phyloP scores from a whole-genome alignment of 2,329 filamentous ascomycete genomes.

The Diaporthe caulivora region DNA sequence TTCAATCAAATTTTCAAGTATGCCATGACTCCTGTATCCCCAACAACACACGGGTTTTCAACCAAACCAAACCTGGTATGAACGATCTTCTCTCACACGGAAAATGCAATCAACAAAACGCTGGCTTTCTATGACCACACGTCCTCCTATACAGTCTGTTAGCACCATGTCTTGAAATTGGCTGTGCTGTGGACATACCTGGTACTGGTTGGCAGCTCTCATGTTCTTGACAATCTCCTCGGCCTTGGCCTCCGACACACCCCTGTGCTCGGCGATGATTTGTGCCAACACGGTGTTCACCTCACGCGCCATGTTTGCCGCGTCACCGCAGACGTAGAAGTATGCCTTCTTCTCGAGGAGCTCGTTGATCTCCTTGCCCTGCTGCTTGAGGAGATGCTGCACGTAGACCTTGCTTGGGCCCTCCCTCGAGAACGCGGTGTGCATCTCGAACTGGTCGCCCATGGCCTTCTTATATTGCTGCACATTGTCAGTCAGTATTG shows the following conservation, averaged over 20 bases:
- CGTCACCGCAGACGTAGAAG: constrained; percentile 98
- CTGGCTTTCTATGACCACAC: constrained; percentile 72
- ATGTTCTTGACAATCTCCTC: constrained; percentile 98
- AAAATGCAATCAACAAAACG: constrained; percentile 13
- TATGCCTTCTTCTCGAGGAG: constrained; percentile 89
- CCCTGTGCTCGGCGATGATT: constrained; percentile 87
- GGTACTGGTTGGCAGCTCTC: constrained; percentile 95
- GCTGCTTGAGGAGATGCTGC: constrained; percentile 90
- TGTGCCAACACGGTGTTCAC: constrained; percentile 89
- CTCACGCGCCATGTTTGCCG: constrained; percentile 95
- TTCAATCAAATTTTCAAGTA: constrained; percentile 10
- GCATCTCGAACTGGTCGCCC: constrained; percentile 88
- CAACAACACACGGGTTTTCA: constrained; percentile 25
- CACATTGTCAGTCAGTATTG: constrained; percentile 41
- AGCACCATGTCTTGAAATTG: constrained; percentile 43
- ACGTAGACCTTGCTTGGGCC: constrained; percentile 92
- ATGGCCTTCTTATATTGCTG: constrained; percentile 87
- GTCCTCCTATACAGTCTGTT: constrained; percentile 68
- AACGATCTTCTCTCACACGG: constrained; percentile 36
- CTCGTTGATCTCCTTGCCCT: constrained; percentile 86
- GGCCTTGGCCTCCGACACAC: constrained; percentile 85
- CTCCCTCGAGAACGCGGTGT: constrained; percentile 96
- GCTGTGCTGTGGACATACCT: constrained; percentile 68
- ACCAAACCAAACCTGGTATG: constrained; percentile 1
- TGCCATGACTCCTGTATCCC: constrained; percentile 36